These are phyloP conservation scores for Pichia cactophila DNA, from an alignment of 1,139 yeast species.

Conservation along the genomic window DNA sequence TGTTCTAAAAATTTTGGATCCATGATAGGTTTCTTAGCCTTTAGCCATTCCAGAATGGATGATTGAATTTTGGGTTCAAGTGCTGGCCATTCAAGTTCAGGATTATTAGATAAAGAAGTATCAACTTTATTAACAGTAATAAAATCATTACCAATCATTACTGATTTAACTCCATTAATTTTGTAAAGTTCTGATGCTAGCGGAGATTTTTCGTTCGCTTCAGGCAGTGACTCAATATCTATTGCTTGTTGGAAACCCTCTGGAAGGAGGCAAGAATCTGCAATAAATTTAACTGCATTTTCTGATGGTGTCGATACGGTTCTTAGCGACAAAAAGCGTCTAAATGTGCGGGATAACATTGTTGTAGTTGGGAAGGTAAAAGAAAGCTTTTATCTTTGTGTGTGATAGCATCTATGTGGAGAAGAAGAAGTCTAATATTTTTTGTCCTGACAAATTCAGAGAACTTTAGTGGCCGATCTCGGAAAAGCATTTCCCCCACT, in stretches of 20 bases:
- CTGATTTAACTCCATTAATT: constrained; percentile 75
- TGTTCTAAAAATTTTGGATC: constrained; percentile 17
- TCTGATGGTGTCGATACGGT: constrained; percentile 81
- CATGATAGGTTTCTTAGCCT: constrained; percentile 23
- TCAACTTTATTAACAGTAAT: constrained; percentile 30
- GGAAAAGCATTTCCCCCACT: background rate
- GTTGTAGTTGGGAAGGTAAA: background rate
- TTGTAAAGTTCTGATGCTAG: constrained; percentile 74
- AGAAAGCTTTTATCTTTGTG: too few species aligned
- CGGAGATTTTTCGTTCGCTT: constrained; percentile 71
- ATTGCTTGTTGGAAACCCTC: constrained; percentile 44
- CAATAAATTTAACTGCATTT: constrained; percentile 76
- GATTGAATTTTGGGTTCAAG: constrained; percentile 22
- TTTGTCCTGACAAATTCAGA: background rate
- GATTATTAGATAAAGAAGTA: constrained; percentile 23
- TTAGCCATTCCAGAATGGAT: constrained; percentile 20
- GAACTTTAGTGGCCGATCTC: background rate
- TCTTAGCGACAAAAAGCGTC: constrained; percentile 29
- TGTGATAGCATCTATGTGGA: background rate
- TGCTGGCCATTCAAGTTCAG: constrained; percentile 25
- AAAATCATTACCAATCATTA: constrained; percentile 75
- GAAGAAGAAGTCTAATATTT: background rate
- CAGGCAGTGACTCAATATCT: constrained; percentile 54
- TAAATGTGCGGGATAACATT: background rate
- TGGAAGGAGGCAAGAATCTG: constrained; percentile 52